These are phyloP conservation scores for Candida sphagnicola DNA, from an alignment of 805 yeast species.

Conservation along the genomic window DNA sequence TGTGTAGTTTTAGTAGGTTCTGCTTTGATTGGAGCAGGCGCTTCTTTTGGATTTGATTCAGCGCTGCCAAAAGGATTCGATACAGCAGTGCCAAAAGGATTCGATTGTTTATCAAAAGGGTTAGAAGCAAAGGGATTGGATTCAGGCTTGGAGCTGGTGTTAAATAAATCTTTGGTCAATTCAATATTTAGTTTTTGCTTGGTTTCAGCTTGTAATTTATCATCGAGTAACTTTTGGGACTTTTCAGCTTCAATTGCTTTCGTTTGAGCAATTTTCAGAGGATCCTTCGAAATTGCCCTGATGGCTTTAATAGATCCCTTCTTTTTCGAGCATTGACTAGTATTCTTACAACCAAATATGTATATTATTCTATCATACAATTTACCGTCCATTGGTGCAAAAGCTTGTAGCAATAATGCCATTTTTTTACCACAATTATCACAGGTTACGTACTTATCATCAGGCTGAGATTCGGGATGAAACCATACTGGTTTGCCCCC, in stretches of 20 bases:
- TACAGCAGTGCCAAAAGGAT: constrained; percentile 11
- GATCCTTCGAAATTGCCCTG: constrained; percentile 69
- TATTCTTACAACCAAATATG: constrained; percentile 68
- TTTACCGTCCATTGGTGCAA: constrained; percentile 69
- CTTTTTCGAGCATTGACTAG: constrained; percentile 55
- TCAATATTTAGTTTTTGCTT: constrained; percentile 36
- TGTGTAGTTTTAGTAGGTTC: constrained; percentile 9
- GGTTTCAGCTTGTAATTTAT: constrained; percentile 39
- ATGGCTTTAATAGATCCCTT: constrained; percentile 72
- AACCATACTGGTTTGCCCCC: constrained; percentile 77
- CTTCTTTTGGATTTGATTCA: constrained; percentile 3
- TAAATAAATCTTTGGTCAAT: constrained; percentile 39
- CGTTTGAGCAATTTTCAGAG: constrained; percentile 38
- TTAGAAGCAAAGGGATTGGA: constrained; percentile 37
- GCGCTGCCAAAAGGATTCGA: constrained; percentile 31
- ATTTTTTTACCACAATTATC: constrained; percentile 57
- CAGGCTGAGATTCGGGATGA: constrained; percentile 55
- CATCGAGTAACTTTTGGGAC: constrained; percentile 31
- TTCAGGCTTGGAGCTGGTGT: constrained; percentile 12
- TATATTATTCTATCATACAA: constrained; percentile 80
- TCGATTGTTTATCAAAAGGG: constrained; percentile 16
- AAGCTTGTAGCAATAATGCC: constrained; percentile 74
- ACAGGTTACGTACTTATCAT: constrained; percentile 53
- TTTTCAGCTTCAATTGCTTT: constrained; percentile 29
- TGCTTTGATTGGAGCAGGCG: constrained; percentile 3